These are phyloP conservation scores for Citrus australasica DNA, from an alignment of 345 rosid genomes.

Conservation along the genomic window DNA sequence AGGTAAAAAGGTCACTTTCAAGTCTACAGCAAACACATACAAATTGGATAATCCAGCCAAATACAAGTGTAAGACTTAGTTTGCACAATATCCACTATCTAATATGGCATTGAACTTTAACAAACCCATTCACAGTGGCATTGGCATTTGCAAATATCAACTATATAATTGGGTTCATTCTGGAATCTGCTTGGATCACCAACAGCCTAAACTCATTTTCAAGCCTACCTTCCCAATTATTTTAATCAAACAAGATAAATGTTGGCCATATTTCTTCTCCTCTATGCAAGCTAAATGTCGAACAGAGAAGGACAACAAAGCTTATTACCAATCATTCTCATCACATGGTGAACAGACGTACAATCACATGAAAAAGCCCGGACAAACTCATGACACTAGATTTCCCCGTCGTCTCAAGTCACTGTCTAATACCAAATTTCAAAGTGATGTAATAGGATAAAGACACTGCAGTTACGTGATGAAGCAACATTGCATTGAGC, in stretches of 20 bases:
- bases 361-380: neutral
- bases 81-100: neutral
- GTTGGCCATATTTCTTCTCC: neutral
- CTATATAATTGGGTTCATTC: neutral
- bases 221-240: neutral
- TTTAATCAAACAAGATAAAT: neutral
- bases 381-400: neutral
- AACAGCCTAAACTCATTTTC: neutral
- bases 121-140: neutral
- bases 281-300: neutral
- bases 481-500: neutral
- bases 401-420: neutral
- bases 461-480: neutral
- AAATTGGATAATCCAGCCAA: neutral
- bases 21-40: neutral
- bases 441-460: neutral
- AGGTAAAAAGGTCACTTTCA: neutral
- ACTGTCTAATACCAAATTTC: neutral
- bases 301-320: neutral
- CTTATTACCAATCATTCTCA: neutral
- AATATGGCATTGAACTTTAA: neutral
- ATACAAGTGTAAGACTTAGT: neutral
- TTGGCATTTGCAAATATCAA: neutral
- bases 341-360: neutral
- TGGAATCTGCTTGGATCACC: neutral